A percentile compares a stretch with the other conserved stretches of the same genome.
Evolutionary conservation across 352 stramenopile species (phyloP).

Genomic region (Globisporangium cystogenes): DNA sequence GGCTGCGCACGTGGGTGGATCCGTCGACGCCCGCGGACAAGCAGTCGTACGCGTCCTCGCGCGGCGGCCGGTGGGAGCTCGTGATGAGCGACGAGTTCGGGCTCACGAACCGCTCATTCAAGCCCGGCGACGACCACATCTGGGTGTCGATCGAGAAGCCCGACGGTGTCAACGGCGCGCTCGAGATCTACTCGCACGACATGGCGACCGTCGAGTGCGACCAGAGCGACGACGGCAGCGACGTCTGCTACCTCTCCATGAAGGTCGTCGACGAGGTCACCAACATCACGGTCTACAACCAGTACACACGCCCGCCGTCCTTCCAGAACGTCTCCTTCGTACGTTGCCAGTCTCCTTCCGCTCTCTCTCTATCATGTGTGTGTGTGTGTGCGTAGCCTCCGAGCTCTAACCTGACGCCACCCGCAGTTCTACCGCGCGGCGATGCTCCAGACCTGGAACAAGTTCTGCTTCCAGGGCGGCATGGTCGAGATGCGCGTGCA

Average conservation of each 20-base stretch:
- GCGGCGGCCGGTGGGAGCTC: slow-evolving; percentile 46
- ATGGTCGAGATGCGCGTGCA: slow-evolving; percentile 91
- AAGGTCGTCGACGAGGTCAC: slow-evolving; percentile 46
- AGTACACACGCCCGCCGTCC: slow-evolving; percentile 42
- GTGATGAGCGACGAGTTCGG: slow-evolving; percentile 74
- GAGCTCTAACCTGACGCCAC: background rate
- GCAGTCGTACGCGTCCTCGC: slow-evolving; percentile 39
- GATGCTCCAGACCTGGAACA: slow-evolving; percentile 94
- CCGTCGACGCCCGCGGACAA: slow-evolving; percentile 37
- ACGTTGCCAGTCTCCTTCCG: slow-evolving; percentile 3
- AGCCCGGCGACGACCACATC: slow-evolving; percentile 44
- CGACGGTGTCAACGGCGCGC: slow-evolving; percentile 57
- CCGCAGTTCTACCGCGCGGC: slow-evolving; percentile 27
- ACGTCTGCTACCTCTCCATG: slow-evolving; percentile 51
- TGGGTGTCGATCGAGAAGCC: slow-evolving; percentile 65
- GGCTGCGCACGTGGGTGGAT: slow-evolving; percentile 52
- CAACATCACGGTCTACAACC: slow-evolving; percentile 65
- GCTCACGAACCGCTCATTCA: slow-evolving; percentile 41
- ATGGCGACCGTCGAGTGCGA: slow-evolving; percentile 52
- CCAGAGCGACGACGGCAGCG: slow-evolving; percentile 12
- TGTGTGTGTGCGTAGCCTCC: background rate
- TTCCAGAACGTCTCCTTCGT: slow-evolving; percentile 51
- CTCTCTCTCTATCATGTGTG: no score
- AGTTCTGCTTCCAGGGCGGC: slow-evolving; percentile 94
- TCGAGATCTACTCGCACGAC: slow-evolving; percentile 63